phyloP scores from a whole-genome alignment of 768 basidiomycete species.

The Hygrophoropsis aurantiaca region DNA sequence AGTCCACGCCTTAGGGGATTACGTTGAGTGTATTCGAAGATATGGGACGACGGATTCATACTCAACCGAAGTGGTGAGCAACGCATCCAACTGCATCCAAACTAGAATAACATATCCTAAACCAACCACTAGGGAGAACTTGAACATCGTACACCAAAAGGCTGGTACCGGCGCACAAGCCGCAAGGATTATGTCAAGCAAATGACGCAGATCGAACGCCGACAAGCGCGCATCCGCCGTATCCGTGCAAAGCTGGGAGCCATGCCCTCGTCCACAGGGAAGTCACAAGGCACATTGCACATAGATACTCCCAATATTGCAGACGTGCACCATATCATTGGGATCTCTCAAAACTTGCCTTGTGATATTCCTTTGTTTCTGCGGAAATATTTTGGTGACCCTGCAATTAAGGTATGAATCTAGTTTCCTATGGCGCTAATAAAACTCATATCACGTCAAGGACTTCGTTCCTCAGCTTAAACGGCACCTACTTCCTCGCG shows the following conservation, averaged over 20 bases:
- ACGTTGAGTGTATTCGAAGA: neutral
- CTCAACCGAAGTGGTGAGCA: neutral
- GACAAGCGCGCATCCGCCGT: neutral
- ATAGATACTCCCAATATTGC: too few species aligned
- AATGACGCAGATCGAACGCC: conserved; percentile 2
- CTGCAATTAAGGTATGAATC: conserved; percentile 13
- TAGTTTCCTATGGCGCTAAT: conserved; percentile 7
- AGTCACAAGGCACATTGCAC: conserved; percentile 16
- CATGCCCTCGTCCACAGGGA: conserved; percentile 15
- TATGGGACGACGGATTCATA: neutral
- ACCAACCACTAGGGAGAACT: conserved; percentile 8
- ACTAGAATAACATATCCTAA: neutral
- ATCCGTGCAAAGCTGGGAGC: neutral
- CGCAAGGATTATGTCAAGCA: conserved; percentile 1
- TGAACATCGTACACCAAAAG: conserved; percentile 3
- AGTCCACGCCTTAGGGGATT: neutral
- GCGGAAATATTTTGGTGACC: conserved; percentile 26
- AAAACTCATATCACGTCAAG: conserved; percentile 11
- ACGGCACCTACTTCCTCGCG: conserved; percentile 26
- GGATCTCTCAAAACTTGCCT: conserved; percentile 4
- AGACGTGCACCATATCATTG: conserved; percentile 12
- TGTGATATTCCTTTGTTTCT: conserved; percentile 24
- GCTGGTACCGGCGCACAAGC: neutral
- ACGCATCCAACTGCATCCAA: too few species aligned
- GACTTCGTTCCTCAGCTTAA: conserved; percentile 30